Base-by-base conservation (phyloP, 2,329 filamentous ascomycete species). In the Hypoxylon sp. region DNA sequence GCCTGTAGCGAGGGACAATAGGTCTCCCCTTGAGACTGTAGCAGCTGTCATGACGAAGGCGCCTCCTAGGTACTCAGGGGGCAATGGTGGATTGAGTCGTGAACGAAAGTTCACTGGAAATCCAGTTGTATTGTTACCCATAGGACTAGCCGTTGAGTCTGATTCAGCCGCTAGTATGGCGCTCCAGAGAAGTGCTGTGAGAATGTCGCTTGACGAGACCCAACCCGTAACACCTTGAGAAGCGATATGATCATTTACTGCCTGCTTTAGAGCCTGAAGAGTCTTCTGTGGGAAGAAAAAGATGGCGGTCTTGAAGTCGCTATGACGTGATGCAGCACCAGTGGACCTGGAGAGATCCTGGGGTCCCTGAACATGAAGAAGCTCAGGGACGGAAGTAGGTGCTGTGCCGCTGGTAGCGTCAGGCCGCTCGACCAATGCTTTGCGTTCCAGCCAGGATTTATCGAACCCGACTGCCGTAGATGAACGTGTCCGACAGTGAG, bases 61-160 rank as follows among this genome's bases (percentile, higher is more conserved):
- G 2, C 75, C 71, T 8, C 77, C 76, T n/a, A 78, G 67, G 39
- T 77, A 78, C 44, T 70, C 57, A 2, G 50, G 33, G 2, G 73
- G 70, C 3, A 78, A 68, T 0, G 70, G 70, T 22, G 72, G 70
- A n/a, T 60, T 57, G 13, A 71, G 26, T 1, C 63, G 67, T 3
- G 65, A 53, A 24, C 76, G 75, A 62, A 78, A 74, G 50, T 78
- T 75, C 29, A 76, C 77, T 5, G 77, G 76, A 29, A 77, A 69
- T 8, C 70, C 73, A 33, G 76, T 65, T 10, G 73, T 75, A 44
- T 63, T 74, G 17, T 26, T 58, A 3, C 31, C n/a, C 22, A 54
- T 14, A 3, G 6, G 8, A 19, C n/a, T n/a, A 6, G 17, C 11
- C 9, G 26, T 9, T 3, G 47, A 35, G 8, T 47, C 47, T 29